A percentile compares a stretch with the other conserved stretches of the same genome.
Conservation (phyloP, 352 stramenopile genomes). For the Halophytophthora batemanensis region DNA sequence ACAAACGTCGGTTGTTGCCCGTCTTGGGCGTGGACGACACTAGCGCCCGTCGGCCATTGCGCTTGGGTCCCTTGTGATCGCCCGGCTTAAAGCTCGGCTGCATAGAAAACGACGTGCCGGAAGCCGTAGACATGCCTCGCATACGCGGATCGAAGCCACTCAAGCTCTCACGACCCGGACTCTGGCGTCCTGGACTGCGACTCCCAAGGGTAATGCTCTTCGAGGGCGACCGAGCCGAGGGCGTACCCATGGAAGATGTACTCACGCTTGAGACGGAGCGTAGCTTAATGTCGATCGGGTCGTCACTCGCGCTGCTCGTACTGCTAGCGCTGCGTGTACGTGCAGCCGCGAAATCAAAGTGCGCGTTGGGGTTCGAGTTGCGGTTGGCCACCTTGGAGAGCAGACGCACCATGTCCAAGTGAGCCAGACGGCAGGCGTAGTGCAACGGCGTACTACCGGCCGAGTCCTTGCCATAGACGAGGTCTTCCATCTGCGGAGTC, state of each 20-base stretch:
- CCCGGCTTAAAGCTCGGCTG: slow-evolving; percentile 47
- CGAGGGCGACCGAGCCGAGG: slow-evolving; percentile 46
- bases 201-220: slow-evolving; percentile 37
- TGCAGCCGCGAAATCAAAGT: slow-evolving; percentile 45
- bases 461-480: slow-evolving; percentile 79
- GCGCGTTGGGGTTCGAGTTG: slow-evolving; percentile 53
- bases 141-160: slow-evolving; percentile 25
- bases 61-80: slow-evolving; percentile 48
- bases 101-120: slow-evolving; percentile 56
- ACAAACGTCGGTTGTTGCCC: slow-evolving; percentile 42
- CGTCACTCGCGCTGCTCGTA: slow-evolving; percentile 51
- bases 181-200: slow-evolving; percentile 14
- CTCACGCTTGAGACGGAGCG: slow-evolving; percentile 54
- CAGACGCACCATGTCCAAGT: slow-evolving; percentile 85
- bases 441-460: slow-evolving; percentile 82
- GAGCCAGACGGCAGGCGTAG: slow-evolving; percentile 69
- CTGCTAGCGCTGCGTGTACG: slow-evolving; percentile 65
- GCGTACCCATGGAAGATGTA: slow-evolving; percentile 33
- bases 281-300: slow-evolving; percentile 44
- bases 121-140: slow-evolving; percentile 36
- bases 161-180: background rate
- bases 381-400: slow-evolving; percentile 84
- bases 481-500: slow-evolving; percentile 77
- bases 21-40: slow-evolving; percentile 56
- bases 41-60: slow-evolving; percentile 50